These are phyloP conservation scores for Leccinum arenicola DNA, from an alignment of 768 basidiomycete species.

Conservation along the genomic window DNA sequence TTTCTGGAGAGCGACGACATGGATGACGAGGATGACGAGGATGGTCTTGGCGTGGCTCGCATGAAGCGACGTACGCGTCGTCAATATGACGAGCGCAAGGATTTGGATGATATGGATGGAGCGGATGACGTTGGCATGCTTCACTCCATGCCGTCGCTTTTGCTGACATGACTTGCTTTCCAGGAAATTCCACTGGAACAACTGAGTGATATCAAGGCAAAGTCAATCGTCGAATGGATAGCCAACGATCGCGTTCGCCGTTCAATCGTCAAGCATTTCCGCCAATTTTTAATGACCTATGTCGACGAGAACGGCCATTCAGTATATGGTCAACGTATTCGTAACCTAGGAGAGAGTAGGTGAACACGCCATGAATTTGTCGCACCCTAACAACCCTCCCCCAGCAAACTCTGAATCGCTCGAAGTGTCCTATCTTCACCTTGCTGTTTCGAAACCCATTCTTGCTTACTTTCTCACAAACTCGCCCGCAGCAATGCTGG, in stretches of 20 bases:
- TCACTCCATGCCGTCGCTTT: background rate
- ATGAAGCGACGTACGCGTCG: constrained; percentile 83
- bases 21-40: constrained; percentile 73
- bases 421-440: constrained; percentile 96
- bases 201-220: constrained; percentile 95
- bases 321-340: constrained; percentile 93
- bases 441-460: constrained; percentile 89
- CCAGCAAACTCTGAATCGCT: constrained; percentile 95
- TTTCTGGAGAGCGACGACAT: constrained; percentile 84
- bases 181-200: constrained; percentile 95
- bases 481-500: constrained; percentile 88
- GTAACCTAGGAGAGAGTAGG: constrained; percentile 91
- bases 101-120: constrained; percentile 88
- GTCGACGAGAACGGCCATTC: constrained; percentile 89
- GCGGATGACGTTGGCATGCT: constrained; percentile 68
- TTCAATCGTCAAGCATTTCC: constrained; percentile 89
- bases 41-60: constrained; percentile 59
- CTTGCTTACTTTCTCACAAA: constrained; percentile 97
- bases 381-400: constrained; percentile 9
- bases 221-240: constrained; percentile 98
- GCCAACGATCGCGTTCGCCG: constrained; percentile 87
- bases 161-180: constrained; percentile 14
- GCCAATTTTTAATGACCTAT: constrained; percentile 93
- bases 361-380: constrained; percentile 9
- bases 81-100: constrained; percentile 91